Evolutionary conservation across 2,329 filamentous ascomycete species (phyloP).

Genomic region (Penicillium sclerotigenum): DNA sequence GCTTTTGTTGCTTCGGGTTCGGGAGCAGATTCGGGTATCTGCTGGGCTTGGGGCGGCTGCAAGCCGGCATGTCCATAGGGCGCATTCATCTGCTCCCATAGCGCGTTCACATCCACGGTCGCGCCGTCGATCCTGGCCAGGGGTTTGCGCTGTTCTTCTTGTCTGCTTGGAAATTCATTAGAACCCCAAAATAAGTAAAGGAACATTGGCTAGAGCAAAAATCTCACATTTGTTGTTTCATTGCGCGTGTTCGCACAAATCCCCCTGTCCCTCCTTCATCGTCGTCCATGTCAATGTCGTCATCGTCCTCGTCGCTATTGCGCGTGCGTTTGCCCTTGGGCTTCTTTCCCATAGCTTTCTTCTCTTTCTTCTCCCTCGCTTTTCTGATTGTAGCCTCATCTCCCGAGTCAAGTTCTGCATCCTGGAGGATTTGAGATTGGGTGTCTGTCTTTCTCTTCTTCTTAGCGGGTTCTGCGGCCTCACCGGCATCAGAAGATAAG

Average conservation of each 20-base stretch:
- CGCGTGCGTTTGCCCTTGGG: conserved; percentile 25
- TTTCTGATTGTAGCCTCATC: conserved; percentile 56
- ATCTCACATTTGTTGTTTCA: conserved; percentile 48
- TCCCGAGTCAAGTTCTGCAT: conserved; percentile 51
- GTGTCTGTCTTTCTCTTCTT: conserved; percentile 38
- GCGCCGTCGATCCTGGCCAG: conserved; percentile 49
- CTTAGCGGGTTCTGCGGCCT: conserved; percentile 32
- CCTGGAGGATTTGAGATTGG: conserved; percentile 24
- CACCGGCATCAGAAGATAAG: conserved; percentile 34
- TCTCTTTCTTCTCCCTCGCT: conserved; percentile 41
- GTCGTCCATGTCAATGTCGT: conserved; percentile 39
- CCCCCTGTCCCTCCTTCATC: conserved; percentile 49
- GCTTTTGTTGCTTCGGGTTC: conserved; percentile 11
- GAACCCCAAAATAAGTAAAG: background rate
- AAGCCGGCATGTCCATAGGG: conserved; percentile 22
- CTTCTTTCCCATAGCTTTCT: conserved; percentile 38
- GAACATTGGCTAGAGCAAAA: background rate
- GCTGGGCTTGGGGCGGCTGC: conserved; percentile 12
- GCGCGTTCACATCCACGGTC: conserved; percentile 54
- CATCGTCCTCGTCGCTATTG: conserved; percentile 34
- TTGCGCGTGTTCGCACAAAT: conserved; percentile 54
- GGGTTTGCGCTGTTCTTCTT: conserved; percentile 48
- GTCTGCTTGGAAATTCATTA: conserved; percentile 27
- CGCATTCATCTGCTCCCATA: conserved; percentile 54
- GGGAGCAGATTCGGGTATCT: conserved; percentile 8